Percentiles rank a stretch among this genome's conserved stretches.
These are phyloP conservation scores for Hymenoscyphus fraxineus DNA, from an alignment of 2,329 filamentous ascomycete genomes.

Conservation along the genomic window DNA sequence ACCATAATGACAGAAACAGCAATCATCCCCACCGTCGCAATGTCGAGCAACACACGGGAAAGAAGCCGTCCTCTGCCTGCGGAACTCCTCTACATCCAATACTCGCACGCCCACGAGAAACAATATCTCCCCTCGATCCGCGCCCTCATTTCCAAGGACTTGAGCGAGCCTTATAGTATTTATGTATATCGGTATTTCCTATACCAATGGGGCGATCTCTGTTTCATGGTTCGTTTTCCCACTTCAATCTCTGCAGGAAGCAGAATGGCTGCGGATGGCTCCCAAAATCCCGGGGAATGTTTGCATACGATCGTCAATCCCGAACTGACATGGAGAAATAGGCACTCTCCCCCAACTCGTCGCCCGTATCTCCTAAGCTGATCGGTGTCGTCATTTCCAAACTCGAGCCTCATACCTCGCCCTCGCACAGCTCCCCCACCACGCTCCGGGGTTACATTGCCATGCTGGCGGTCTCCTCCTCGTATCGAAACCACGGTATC, in stretches of 20 bases:
- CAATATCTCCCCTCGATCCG: constrained; percentile 80
- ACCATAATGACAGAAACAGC: not conserved
- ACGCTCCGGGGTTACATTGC: constrained; percentile 90
- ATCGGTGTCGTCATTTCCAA: constrained; percentile 94
- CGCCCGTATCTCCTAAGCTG: constrained; percentile 59
- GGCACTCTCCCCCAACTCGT: constrained; percentile 57
- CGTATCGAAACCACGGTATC: constrained; percentile 79
- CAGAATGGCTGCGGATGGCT: not conserved
- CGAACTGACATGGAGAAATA: constrained; percentile 31
- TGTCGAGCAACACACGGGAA: constrained; percentile 5
- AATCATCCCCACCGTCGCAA: not conserved
- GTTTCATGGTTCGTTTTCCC: constrained; percentile 69
- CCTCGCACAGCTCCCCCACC: constrained; percentile 58
- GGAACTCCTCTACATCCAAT: constrained; percentile 57
- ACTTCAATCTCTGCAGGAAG: constrained; percentile 3
- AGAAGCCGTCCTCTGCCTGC: constrained; percentile 35
- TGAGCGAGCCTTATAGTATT: constrained; percentile 98
- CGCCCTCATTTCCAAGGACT: constrained; percentile 87
- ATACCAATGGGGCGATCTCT: constrained; percentile 97
- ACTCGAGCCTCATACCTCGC: constrained; percentile 82
- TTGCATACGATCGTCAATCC: not conserved
- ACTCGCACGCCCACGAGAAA: constrained; percentile 57
- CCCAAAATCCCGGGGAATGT: not conserved
- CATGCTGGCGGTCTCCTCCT: constrained; percentile 88
- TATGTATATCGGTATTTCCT: constrained; percentile 99